Percentiles rank a stretch among this genome's conserved stretches.
Evolutionary conservation across 805 yeast species (phyloP).

Genomic region (Candida ascalaphidarum): DNA sequence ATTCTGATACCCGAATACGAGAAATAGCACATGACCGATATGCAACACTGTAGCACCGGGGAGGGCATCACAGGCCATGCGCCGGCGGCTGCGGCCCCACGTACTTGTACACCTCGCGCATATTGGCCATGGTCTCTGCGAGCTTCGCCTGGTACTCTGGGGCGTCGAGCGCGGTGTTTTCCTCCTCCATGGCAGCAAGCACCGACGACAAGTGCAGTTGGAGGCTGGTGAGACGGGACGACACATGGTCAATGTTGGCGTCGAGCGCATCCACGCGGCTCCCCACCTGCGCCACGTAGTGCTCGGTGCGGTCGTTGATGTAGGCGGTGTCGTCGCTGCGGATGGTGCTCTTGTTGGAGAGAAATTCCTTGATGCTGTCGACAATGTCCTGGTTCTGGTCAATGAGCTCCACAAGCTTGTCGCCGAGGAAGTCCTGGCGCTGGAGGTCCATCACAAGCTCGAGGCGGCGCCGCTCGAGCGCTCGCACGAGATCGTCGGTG

Average conservation of each 20-base stretch:
- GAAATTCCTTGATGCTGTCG: conserved; percentile 21
- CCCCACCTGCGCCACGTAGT: conserved; percentile 1
- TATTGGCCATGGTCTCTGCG: too few species aligned
- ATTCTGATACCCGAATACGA: neutral
- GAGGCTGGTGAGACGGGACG: too few species aligned
- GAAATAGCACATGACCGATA: neutral
- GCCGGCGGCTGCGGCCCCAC: too few species aligned
- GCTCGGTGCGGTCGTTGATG: conserved; percentile 5
- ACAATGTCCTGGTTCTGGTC: conserved; percentile 25
- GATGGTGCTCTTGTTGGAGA: conserved; percentile 12
- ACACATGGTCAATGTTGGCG: too few species aligned
- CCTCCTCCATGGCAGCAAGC: conserved; percentile 1
- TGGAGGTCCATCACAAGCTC: conserved; percentile 30
- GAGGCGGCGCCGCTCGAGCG: conserved; percentile 20
- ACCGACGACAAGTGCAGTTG: too few species aligned
- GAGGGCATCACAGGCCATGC: neutral
- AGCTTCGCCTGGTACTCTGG: conserved; percentile 9
- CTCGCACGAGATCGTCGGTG: conserved; percentile 10
- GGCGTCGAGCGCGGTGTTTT: conserved; percentile 3
- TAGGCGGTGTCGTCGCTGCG: conserved; percentile 8
- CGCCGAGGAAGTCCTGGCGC: conserved; percentile 23
- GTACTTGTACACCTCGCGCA: too few species aligned
- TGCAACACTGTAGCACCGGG: neutral
- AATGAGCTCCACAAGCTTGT: conserved; percentile 22
- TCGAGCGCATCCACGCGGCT: too few species aligned